Evolutionary conservation across 352 stramenopile genomes (phyloP).

Genomic region (Phytophthora fragariae): DNA sequence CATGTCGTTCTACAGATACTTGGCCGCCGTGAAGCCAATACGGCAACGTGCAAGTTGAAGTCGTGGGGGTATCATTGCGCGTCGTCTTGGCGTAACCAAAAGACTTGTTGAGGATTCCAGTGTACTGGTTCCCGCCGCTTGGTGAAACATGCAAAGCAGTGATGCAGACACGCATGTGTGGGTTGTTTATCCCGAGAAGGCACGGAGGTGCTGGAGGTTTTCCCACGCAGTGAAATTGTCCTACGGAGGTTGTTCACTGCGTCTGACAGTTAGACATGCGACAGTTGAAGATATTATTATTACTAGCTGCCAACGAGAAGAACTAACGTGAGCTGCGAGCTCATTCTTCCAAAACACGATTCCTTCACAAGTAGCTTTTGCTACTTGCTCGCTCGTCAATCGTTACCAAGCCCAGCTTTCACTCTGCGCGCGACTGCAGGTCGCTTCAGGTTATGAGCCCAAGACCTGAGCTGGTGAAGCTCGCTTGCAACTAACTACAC

Average conservation of each 20-base stretch:
- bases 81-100: too few species aligned
- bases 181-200: background rate
- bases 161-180: background rate
- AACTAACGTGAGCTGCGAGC: background rate
- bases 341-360: background rate
- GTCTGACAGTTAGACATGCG: background rate
- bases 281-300: background rate
- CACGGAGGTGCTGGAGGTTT: conserved; percentile 1
- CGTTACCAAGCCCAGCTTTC: background rate
- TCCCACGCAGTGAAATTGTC: background rate
- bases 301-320: background rate
- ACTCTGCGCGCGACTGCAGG: background rate
- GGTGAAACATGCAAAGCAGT: too few species aligned
- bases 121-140: too few species aligned
- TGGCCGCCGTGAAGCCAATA: too few species aligned
- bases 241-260: conserved; percentile 1
- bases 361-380: background rate
- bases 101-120: too few species aligned
- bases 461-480: background rate
- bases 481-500: background rate
- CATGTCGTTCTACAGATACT: too few species aligned
- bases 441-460: conserved; percentile 9
- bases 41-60: too few species aligned
- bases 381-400: background rate
- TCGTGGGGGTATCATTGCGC: too few species aligned